Evolutionary conservation across 108 stramenopile genomes (phyloP).

Genomic region (Chaetoceros muelleri): DNA sequence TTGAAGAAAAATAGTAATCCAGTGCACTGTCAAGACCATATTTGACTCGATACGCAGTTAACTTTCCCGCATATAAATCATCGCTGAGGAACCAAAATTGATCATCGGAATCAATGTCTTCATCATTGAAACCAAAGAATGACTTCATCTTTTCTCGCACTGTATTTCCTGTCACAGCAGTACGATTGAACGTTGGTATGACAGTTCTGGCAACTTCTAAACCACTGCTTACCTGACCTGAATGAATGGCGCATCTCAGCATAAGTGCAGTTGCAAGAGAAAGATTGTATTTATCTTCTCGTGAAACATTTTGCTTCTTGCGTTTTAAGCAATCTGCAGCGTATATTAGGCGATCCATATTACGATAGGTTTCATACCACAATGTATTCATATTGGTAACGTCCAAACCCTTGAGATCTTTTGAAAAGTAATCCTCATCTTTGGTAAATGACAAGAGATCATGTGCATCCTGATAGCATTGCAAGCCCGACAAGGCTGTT

Average conservation of each 20-base stretch:
- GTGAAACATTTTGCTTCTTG: not conserved
- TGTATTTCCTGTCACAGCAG: not conserved
- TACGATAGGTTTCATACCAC: not conserved
- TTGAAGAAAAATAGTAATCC: slow-evolving; percentile 1
- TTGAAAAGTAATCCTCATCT: too few relatives aligned
- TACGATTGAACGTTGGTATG: not conserved
- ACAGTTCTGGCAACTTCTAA: not conserved
- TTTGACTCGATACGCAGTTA: not conserved
- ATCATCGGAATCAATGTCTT: not conserved
- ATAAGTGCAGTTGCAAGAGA: not conserved
- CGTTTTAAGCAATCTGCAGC: not conserved
- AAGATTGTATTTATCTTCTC: not conserved
- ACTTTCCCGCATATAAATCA: slow-evolving; percentile 1
- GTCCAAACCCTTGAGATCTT: not conserved
- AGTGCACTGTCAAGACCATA: not conserved
- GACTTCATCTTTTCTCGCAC: not conserved
- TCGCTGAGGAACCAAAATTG: not conserved
- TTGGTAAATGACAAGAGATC: not conserved
- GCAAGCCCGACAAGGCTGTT: not conserved
- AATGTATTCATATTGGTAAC: not conserved
- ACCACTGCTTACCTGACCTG: not conserved
- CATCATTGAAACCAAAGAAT: slow-evolving; percentile 4
- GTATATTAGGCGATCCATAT: not conserved
- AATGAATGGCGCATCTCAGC: not conserved
- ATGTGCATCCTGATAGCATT: not conserved